Conservation (phyloP, 352 stramenopile genomes). For the Pythium biforme region DNA sequence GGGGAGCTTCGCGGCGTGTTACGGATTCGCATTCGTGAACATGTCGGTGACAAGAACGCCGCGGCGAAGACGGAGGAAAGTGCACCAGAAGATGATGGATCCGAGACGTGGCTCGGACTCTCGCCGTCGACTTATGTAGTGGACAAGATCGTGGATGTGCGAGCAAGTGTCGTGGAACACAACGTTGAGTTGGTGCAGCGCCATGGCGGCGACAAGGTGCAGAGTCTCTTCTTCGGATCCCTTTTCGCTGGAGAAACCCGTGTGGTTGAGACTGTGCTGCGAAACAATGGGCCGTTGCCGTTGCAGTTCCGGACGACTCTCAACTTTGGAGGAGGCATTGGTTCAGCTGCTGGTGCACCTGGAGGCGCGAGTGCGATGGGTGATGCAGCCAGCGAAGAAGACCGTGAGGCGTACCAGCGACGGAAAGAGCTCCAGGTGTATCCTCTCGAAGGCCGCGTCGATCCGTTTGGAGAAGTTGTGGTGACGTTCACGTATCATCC, state of each 20-base stretch:
- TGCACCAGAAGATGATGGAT: constrained; percentile 14
- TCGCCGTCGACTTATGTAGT: constrained; percentile 17
- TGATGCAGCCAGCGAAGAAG: constrained; percentile 35
- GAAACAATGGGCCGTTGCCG: constrained; percentile 76
- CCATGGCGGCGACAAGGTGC: constrained; percentile 42
- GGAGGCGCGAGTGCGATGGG: neutral
- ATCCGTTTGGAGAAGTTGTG: constrained; percentile 47
- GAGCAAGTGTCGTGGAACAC: constrained; percentile 78
- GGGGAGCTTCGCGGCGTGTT: constrained; percentile 11
- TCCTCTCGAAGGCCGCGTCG: constrained; percentile 54
- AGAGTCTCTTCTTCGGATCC: constrained; percentile 63
- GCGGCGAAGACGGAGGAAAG: neutral
- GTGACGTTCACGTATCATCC: constrained; percentile 59
- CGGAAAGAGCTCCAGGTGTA: constrained; percentile 66
- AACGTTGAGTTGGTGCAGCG: constrained; percentile 77
- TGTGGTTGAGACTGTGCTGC: constrained; percentile 59
- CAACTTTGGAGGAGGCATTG: constrained; percentile 30
- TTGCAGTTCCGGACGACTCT: constrained; percentile 62
- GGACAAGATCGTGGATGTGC: constrained; percentile 82
- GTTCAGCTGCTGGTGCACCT: neutral
- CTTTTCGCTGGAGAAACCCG: constrained; percentile 64
- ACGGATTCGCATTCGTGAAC: constrained; percentile 22
- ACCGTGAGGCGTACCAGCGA: constrained; percentile 63
- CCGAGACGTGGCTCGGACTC: constrained; percentile 12
- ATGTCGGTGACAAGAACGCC: constrained; percentile 6